These are phyloP conservation scores for Claviceps humidiphila DNA, from an alignment of 2,329 filamentous ascomycete genomes.

Conservation along the genomic window DNA sequence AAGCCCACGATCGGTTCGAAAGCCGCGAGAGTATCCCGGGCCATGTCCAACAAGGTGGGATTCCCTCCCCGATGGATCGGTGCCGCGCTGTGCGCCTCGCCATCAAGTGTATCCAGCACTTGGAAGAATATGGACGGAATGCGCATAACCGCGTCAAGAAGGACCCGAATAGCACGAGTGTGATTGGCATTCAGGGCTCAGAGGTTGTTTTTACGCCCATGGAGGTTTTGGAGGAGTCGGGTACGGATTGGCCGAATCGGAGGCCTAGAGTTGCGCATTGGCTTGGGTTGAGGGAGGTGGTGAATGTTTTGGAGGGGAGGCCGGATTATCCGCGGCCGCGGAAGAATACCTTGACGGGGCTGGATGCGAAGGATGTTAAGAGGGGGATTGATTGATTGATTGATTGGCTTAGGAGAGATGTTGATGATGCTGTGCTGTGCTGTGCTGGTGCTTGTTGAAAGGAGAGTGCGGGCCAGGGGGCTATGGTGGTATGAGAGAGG, in stretches of 20 bases:
- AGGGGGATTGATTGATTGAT: slow-evolving; percentile 26
- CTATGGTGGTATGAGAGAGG: background rate
- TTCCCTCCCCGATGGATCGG: slow-evolving; percentile 90
- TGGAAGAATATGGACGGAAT: slow-evolving; percentile 63
- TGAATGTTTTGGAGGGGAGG: slow-evolving; percentile 73
- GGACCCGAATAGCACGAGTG: slow-evolving; percentile 59
- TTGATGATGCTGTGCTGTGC: too few relatives aligned
- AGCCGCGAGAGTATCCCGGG: slow-evolving; percentile 82
- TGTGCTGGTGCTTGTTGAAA: background rate
- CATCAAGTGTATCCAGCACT: slow-evolving; percentile 85
- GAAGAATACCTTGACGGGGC: slow-evolving; percentile 30
- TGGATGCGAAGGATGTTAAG: slow-evolving; percentile 48
- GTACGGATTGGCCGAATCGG: slow-evolving; percentile 88
- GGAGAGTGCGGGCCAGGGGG: background rate
- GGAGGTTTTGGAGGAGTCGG: slow-evolving; percentile 63
- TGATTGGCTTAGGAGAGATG: too few relatives aligned
- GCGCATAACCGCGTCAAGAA: slow-evolving; percentile 53
- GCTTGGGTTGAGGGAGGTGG: slow-evolving; percentile 64
- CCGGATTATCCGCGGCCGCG: slow-evolving; percentile 39
- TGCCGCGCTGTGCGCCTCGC: slow-evolving; percentile 83
- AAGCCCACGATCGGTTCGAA: slow-evolving; percentile 85
- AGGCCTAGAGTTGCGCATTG: slow-evolving; percentile 78
- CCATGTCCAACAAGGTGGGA: slow-evolving; percentile 88
- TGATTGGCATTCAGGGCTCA: slow-evolving; percentile 88
- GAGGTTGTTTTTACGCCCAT: slow-evolving; percentile 79